A percentile compares a stretch with the other conserved stretches of the same genome.
Evolutionary conservation across 345 rosid genomes (phyloP).

Genomic region (Dipteronia sinensis): DNA sequence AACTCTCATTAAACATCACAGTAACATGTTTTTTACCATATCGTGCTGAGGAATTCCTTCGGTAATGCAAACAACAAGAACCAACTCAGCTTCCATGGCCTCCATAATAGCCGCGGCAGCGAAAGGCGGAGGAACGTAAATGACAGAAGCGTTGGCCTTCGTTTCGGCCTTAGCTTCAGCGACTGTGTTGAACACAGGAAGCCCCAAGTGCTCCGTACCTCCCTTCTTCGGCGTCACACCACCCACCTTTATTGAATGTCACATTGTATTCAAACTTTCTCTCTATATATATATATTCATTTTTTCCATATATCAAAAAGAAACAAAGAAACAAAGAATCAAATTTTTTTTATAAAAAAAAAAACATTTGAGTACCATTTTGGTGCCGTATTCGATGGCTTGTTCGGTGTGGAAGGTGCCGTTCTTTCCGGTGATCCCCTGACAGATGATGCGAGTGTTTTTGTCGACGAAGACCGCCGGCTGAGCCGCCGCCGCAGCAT

Average conservation of each 20-base stretch:
- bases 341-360: too few relatives aligned
- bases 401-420: constrained; percentile 96
- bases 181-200: constrained; percentile 87
- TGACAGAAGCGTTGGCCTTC: constrained; percentile 91
- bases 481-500: constrained; percentile 52
- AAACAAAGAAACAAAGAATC: neutral
- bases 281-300: too few relatives aligned
- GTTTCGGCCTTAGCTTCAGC: constrained; percentile 98
- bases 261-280: neutral
- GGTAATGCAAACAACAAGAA: constrained; percentile 88
- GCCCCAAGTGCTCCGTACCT: constrained; percentile 95
- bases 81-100: constrained; percentile 87
- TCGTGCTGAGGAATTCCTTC: constrained; percentile 99
- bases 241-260: constrained; percentile 58
- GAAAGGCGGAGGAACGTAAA: constrained; percentile 96
- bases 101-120: constrained; percentile 99
- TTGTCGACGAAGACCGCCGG: constrained; percentile 96
- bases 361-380: constrained; percentile 54
- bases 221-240: constrained; percentile 99
- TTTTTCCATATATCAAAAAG: neutral
- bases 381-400: constrained; percentile 97
- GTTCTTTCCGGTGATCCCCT: constrained; percentile 95
- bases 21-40: constrained; percentile 53
- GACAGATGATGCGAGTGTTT: constrained; percentile 87
- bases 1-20: neutral